Conservation (phyloP, 2,329 filamentous ascomycete species). For the Aschersonia sp. region DNA sequence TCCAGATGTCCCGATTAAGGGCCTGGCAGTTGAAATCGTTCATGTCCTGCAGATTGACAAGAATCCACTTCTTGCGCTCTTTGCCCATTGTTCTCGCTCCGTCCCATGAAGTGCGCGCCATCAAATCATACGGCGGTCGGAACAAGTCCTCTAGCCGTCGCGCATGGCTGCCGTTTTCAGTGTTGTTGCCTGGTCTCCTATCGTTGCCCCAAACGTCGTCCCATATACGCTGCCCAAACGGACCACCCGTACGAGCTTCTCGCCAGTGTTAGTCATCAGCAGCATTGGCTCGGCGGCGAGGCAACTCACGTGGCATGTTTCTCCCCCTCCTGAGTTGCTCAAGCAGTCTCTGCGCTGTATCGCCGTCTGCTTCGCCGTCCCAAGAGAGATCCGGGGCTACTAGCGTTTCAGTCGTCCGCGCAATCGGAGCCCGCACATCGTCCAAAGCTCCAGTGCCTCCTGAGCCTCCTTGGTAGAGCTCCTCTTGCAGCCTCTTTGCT, state of each 20-base stretch:
- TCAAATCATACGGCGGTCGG: slow-evolving; percentile 81
- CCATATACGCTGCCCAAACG: slow-evolving; percentile 26
- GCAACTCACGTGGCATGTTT: slow-evolving; percentile 15
- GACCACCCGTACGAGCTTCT: slow-evolving; percentile 13
- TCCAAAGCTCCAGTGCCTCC: slow-evolving; percentile 32
- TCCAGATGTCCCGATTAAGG: slow-evolving; percentile 92
- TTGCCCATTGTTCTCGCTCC: slow-evolving; percentile 74
- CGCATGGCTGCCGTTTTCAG: slow-evolving; percentile 48
- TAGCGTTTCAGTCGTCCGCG: slow-evolving; percentile 78
- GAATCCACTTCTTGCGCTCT: slow-evolving; percentile 79
- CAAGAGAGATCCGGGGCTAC: slow-evolving; percentile 50
- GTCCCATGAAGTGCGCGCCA: slow-evolving; percentile 69
- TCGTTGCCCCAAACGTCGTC: slow-evolving; percentile 19
- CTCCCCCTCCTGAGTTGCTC: slow-evolving; percentile 45
- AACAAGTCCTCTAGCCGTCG: slow-evolving; percentile 81
- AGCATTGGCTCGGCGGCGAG: too few species aligned
- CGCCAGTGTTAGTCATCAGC: too few species aligned
- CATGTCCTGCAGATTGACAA: slow-evolving; percentile 90
- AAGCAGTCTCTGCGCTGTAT: slow-evolving; percentile 45
- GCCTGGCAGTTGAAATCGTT: slow-evolving; percentile 90
- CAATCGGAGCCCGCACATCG: slow-evolving; percentile 77
- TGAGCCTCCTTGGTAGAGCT: slow-evolving; percentile 54
- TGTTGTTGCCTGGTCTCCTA: slow-evolving; percentile 7
- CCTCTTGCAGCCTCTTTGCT: slow-evolving; percentile 81
- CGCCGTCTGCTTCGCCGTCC: slow-evolving; percentile 26